Evolutionary conservation across 2,329 filamentous ascomycete genomes (phyloP), one percentile per base, ranked within the genome.

Genomic region (Rosellinia necatrix): DNA sequence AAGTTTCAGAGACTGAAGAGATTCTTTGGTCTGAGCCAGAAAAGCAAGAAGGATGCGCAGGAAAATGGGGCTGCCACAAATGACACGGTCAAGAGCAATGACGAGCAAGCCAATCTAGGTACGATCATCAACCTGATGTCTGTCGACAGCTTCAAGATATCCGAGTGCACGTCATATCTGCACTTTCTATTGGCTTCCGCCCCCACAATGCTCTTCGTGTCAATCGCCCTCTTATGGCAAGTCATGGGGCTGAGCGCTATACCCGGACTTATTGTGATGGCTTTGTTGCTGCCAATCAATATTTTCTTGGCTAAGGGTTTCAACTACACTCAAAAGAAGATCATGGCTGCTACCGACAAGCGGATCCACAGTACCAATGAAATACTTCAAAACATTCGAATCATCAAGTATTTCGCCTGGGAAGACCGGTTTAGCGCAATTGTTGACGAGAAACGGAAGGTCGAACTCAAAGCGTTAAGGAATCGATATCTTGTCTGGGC

Each of bases 101-200:
- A 91, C 59, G 83, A 88, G 55, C 91, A 96, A 75, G 93, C 92
- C 34, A 97, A 94, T 59, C 82, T 96, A 47, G 94, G 96, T 60
- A 96, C 94, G n/a, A 97, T 99, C 68, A 99, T 99, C 78, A 99
- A 97, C 73, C 80, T 99, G 63, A 99, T 99, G 94, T 96, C 94
- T 9, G 96, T 99, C 35, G 96, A 99, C 77, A 97, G 93, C 43
- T 97, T 97, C 84, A 99, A 99, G 76, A 91, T 99, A 52, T 90
- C 91, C 60, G 94, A 99, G 71, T 88, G 96, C 56, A 94, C 91
- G 32, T 90, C 93, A 0, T 99, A 99, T 71, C 78, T 99, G 27
- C 94, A 99, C 74, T 99, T 96, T 74, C 79, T 99, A n/a, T 89
- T 93, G 79, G 93, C 92, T 0, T 87, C 89, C 59, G 92, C 93